phyloP scores from a whole-genome alignment of 1,284 basidiomycete species.

The Rhodotorula sp. region DNA sequence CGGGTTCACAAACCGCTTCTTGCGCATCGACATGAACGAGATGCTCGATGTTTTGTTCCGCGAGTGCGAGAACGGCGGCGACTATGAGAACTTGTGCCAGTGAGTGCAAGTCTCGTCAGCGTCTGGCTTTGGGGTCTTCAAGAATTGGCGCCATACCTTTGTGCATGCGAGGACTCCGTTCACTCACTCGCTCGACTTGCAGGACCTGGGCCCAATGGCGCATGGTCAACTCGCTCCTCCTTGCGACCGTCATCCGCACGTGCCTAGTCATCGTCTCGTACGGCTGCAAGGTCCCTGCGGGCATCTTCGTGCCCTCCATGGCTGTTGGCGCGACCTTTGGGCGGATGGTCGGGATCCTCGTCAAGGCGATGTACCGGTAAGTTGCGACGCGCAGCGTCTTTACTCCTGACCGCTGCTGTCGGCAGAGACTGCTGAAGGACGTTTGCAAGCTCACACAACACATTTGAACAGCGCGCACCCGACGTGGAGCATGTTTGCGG shows the following conservation, averaged over 20 bases:
- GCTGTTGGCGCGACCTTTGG: constrained; percentile 95
- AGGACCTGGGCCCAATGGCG: constrained; percentile 90
- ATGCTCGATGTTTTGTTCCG: constrained; percentile 94
- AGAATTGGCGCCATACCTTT: neutral
- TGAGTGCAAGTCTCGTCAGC: constrained; percentile 54
- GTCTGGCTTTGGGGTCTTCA: neutral
- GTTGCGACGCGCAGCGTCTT: neutral
- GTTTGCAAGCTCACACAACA: neutral
- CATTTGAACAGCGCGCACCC: constrained; percentile 68
- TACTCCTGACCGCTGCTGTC: neutral
- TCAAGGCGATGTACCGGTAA: constrained; percentile 85
- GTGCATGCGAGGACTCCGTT: no score
- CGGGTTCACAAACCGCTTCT: constrained; percentile 90
- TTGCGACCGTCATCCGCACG: constrained; percentile 86
- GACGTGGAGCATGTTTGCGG: constrained; percentile 79
- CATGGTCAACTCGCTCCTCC: constrained; percentile 86
- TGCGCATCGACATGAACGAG: constrained; percentile 98
- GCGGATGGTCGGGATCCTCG: constrained; percentile 90
- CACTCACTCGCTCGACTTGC: neutral
- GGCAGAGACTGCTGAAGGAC: neutral
- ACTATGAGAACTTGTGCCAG: constrained; percentile 92
- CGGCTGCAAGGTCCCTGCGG: constrained; percentile 94
- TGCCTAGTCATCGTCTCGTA: constrained; percentile 89
- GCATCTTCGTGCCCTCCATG: constrained; percentile 98
- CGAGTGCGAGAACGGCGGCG: constrained; percentile 93